phyloP scores from a whole-genome alignment of 306 rosid genomes.

The Quercus dentata region DNA sequence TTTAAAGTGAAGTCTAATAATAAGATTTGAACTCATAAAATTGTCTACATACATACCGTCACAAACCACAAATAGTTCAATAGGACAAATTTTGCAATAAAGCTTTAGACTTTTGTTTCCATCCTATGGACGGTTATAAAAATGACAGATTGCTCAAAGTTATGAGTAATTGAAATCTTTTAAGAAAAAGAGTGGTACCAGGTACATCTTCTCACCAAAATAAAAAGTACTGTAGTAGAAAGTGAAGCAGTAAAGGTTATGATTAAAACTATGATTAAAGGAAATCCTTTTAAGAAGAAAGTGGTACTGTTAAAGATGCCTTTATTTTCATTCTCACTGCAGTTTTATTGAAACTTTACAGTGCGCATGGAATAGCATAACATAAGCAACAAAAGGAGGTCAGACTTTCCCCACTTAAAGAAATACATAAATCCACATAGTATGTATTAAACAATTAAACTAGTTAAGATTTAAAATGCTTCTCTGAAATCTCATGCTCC shows the following conservation, averaged over 20 bases:
- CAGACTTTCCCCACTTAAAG: constrained; percentile 58
- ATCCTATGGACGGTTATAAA: not conserved
- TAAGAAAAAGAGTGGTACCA: not conserved
- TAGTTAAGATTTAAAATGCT: constrained; percentile 37
- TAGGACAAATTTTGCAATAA: not conserved
- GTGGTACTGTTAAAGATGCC: constrained; percentile 54
- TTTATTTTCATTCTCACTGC: constrained; percentile 34
- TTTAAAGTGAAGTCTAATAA: too few relatives aligned
- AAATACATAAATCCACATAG: constrained; percentile 18
- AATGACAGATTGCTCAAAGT: not conserved
- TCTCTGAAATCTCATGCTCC: constrained; percentile 63
- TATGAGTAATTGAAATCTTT: not conserved
- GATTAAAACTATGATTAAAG: constrained; percentile 87
- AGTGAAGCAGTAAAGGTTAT: constrained; percentile 58
- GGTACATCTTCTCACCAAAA: constrained; percentile 6
- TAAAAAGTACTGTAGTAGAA: constrained; percentile 34
- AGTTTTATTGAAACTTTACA: constrained; percentile 58
- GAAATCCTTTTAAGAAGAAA: constrained; percentile 44
- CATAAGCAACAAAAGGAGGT: constrained; percentile 55
- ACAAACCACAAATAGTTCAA: not conserved
- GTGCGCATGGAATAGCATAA: constrained; percentile 83
- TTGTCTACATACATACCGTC: not conserved
- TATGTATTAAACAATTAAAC: constrained; percentile 14
- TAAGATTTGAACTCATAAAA: not conserved
- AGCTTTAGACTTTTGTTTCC: not conserved